Percentiles rank a stretch among this genome's conserved stretches.
phyloP scores from a whole-genome alignment of 2,329 filamentous ascomycete genomes.

The Aspergillus aculeatus region DNA sequence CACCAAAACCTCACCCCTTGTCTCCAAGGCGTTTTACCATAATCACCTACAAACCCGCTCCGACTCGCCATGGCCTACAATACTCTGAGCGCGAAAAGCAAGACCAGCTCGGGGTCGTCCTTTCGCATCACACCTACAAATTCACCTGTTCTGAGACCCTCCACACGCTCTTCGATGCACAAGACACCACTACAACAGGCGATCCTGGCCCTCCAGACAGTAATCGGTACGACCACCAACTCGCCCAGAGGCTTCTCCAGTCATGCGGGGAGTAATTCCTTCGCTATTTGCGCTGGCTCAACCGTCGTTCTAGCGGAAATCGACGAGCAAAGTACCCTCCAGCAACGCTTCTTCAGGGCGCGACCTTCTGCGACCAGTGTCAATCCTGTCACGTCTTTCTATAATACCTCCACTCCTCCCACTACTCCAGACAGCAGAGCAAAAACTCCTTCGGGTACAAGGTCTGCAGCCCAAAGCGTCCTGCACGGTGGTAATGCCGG shows the following conservation, averaged over 20 bases:
- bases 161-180: constrained; percentile 60
- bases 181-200: constrained; percentile 46
- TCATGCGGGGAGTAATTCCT: constrained; percentile 65
- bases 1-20: constrained; percentile 20
- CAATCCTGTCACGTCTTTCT: constrained; percentile 57
- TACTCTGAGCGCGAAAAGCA: constrained; percentile 36
- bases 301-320: constrained; percentile 88
- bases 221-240: constrained; percentile 86
- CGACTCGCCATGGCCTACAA: constrained; percentile 38
- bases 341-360: constrained; percentile 88
- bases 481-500: constrained; percentile 48
- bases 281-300: constrained; percentile 89
- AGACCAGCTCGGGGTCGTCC: constrained; percentile 34
- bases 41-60: constrained; percentile 12
- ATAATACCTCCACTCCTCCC: constrained; percentile 56
- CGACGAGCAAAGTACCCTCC: constrained; percentile 61
- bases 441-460: constrained; percentile 57
- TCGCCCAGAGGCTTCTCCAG: constrained; percentile 84
- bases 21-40: constrained; percentile 30
- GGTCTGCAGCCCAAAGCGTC: constrained; percentile 48
- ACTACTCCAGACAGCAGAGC: constrained; percentile 56
- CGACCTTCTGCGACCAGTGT: constrained; percentile 68
- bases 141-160: constrained; percentile 66
- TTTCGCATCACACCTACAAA: constrained; percentile 73
- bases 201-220: constrained; percentile 70